A percentile compares a stretch with the other conserved stretches of the same genome.
Conservation (phyloP, 78 protist genomes). For the Tieghemostelium lacteum region DNA sequence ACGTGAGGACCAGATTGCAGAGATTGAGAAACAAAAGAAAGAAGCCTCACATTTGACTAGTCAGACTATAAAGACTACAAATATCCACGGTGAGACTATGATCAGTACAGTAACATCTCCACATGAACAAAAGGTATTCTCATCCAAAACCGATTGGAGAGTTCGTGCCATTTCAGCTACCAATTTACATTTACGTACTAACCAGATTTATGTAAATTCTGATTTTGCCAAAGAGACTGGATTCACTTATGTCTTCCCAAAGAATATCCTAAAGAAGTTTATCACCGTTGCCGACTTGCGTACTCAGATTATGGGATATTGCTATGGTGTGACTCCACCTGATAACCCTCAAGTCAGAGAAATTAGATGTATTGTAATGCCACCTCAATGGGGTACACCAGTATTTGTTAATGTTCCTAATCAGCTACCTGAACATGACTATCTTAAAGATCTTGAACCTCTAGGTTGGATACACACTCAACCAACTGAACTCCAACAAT, state of each 20-base stretch:
- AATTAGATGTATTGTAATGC: slow-evolving; percentile 97
- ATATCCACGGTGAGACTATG: slow-evolving; percentile 98
- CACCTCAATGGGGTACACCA: slow-evolving; percentile 99
- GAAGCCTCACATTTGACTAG: slow-evolving; percentile 92
- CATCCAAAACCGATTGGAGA: slow-evolving; percentile 99
- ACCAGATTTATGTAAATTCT: slow-evolving; percentile 97
- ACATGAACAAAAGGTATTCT: slow-evolving; percentile 94
- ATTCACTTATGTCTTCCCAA: slow-evolving; percentile 98
- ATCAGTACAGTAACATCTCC: slow-evolving; percentile 93
- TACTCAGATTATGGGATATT: slow-evolving; percentile 97
- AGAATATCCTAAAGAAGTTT: slow-evolving; percentile 97
- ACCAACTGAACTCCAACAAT: slow-evolving; percentile 97
- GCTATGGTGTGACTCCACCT: slow-evolving; percentile 97
- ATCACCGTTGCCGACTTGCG: slow-evolving; percentile 96
- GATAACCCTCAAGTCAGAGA: slow-evolving; percentile 98
- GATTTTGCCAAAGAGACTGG: slow-evolving; percentile 95
- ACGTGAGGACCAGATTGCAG: slow-evolving; percentile 97
- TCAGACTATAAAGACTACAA: slow-evolving; percentile 93
- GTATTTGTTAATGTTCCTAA: slow-evolving; percentile 93
- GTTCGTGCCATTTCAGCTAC: slow-evolving; percentile 98
- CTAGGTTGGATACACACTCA: slow-evolving; percentile 99
- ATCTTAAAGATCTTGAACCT: slow-evolving; percentile 97
- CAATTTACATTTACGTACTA: slow-evolving; percentile 98
- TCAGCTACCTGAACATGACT: slow-evolving; percentile 95
- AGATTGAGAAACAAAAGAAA: slow-evolving; percentile 96